A percentile compares a stretch with the other conserved stretches of the same genome.
These are phyloP conservation scores for Hygrophorus pudorinus DNA, from an alignment of 768 basidiomycete species.

Conservation along the genomic window DNA sequence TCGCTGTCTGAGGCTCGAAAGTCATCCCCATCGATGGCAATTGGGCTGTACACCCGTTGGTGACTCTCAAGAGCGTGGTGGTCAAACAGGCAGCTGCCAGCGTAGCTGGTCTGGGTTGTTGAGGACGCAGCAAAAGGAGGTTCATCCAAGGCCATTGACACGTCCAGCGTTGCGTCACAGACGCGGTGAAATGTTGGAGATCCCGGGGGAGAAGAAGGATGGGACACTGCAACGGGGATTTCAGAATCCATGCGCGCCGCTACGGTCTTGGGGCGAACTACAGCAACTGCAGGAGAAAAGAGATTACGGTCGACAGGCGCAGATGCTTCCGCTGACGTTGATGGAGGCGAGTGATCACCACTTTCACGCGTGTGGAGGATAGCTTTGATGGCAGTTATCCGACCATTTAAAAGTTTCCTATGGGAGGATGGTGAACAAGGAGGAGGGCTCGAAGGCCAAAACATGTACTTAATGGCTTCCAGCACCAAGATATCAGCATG, in stretches of 20 bases:
- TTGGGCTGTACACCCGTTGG: not conserved
- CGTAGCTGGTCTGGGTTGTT: too few species aligned
- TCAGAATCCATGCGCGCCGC: too few species aligned
- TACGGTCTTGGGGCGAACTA: too few species aligned
- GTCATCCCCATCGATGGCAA: conserved; percentile 12
- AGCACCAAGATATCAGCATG: conserved; percentile 30
- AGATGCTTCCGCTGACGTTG: not conserved
- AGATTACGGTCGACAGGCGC: not conserved
- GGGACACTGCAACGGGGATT: too few species aligned
- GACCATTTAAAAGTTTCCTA: conserved; percentile 26
- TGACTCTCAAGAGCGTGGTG: too few species aligned
- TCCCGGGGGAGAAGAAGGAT: too few species aligned
- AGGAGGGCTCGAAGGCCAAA: not conserved
- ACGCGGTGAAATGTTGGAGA: too few species aligned
- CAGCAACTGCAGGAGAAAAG: not conserved
- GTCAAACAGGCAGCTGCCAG: too few species aligned
- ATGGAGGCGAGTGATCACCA: not conserved
- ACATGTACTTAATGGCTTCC: conserved; percentile 30
- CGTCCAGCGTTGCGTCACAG: too few species aligned
- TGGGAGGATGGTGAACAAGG: conserved; percentile 2
- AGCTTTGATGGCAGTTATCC: conserved; percentile 28
- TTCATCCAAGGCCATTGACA: too few species aligned
- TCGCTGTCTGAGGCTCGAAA: conserved; percentile 28
- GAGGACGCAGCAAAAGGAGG: too few species aligned
- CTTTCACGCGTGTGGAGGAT: conserved; percentile 19